phyloP scores from a whole-genome alignment of 1,284 basidiomycete genomes.

The Quambalaria eucalypti region DNA sequence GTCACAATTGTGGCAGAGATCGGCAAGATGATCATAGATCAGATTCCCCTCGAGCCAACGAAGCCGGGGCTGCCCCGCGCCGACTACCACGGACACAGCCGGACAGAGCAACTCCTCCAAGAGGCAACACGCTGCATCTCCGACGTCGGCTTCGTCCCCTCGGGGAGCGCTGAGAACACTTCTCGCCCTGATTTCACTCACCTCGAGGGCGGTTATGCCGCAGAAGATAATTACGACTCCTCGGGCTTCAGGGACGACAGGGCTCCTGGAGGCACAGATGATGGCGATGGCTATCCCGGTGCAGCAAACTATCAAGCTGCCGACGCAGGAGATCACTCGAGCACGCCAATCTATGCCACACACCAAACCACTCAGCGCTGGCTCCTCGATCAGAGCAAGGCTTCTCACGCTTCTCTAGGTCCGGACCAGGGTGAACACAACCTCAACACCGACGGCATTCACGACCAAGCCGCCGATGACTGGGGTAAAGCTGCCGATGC shows the following conservation, averaged over 20 bases:
- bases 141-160: conserved; percentile 31
- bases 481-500: not conserved
- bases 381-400: not conserved
- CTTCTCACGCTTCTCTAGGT: not conserved
- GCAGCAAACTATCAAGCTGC: not conserved
- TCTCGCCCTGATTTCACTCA: conserved; percentile 10
- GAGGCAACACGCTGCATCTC: conserved; percentile 30
- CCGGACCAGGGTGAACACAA: too few relatives aligned
- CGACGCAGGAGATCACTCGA: not conserved
- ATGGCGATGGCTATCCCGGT: conserved; percentile 14
- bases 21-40: conserved; percentile 69
- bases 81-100: conserved; percentile 55
- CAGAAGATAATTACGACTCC: conserved; percentile 5
- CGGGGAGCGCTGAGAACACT: conserved; percentile 7
- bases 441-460: not conserved
- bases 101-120: conserved; percentile 31
- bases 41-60: conserved; percentile 70
- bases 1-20: conserved; percentile 69
- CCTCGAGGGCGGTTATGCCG: conserved; percentile 8
- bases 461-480: not conserved
- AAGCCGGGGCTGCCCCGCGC: conserved; percentile 69
- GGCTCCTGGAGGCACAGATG: too few relatives aligned
- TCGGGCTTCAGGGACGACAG: too few relatives aligned
- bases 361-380: conserved; percentile 3
- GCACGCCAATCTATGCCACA: conserved; percentile 9